Conservation (phyloP, 2,329 filamentous ascomycete species). For the Fusarium graminum region DNA sequence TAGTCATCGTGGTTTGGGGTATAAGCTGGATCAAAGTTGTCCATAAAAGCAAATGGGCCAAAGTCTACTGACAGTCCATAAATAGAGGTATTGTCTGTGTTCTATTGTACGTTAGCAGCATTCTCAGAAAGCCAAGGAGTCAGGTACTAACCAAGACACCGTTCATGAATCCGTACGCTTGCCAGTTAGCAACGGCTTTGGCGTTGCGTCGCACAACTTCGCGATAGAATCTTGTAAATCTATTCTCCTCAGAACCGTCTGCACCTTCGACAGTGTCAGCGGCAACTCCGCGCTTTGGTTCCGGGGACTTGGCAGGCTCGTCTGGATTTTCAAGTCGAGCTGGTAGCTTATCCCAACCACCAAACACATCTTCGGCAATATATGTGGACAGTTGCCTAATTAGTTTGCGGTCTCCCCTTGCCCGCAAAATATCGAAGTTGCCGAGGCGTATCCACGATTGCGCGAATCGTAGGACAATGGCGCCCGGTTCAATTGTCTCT, state of each 20-base stretch:
- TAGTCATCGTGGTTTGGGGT: constrained; percentile 98
- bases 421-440: constrained; percentile 93
- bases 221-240: constrained; percentile 87
- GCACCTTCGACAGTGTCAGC: constrained; percentile 75
- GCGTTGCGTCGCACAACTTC: constrained; percentile 90
- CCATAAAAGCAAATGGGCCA: constrained; percentile 97
- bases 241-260: constrained; percentile 79
- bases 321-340: constrained; percentile 67
- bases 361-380: constrained; percentile 87
- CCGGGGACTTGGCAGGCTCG: constrained; percentile 58
- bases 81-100: constrained; percentile 97
- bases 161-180: constrained; percentile 99
- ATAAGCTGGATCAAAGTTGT: constrained; percentile 94
- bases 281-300: constrained; percentile 65
- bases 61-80: constrained; percentile 92
- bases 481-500: constrained; percentile 87
- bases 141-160: constrained; percentile 74
- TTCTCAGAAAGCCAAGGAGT: neutral
- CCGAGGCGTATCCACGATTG: constrained; percentile 92
- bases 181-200: constrained; percentile 90
- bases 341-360: constrained; percentile 88
- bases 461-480: constrained; percentile 92
- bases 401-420: constrained; percentile 80
- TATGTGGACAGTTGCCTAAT: constrained; percentile 84
- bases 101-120: constrained; percentile 58